Evolutionary conservation across 257 asterid species (phyloP).

Genomic region (Scutellaria minor): DNA sequence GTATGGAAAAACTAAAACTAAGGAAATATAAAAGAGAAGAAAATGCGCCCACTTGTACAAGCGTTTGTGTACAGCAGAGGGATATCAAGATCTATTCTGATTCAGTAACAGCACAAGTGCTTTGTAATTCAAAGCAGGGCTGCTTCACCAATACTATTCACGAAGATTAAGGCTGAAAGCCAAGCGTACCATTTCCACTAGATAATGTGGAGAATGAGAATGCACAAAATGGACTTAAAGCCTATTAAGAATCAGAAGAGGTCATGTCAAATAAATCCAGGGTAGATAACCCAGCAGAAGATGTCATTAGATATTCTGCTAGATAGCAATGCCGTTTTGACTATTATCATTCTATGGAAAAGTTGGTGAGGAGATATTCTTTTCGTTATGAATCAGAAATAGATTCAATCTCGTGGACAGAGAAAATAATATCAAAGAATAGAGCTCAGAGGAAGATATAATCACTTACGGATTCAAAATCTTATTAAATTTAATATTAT

Average conservation of each 20-base stretch:
- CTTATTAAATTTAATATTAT: not conserved
- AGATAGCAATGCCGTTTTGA: not conserved
- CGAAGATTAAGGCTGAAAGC: slow-evolving; percentile 5
- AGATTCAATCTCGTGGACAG: not conserved
- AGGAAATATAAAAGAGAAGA: too few relatives aligned
- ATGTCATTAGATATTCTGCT: not conserved
- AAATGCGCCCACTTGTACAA: not conserved
- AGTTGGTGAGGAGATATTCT: not conserved
- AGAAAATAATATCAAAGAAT: not conserved
- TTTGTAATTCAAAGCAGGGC: slow-evolving; percentile 21
- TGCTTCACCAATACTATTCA: not conserved
- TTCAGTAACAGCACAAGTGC: slow-evolving; percentile 23
- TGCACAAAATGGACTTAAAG: slow-evolving; percentile 5
- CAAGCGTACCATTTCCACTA: slow-evolving; percentile 13
- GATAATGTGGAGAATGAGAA: slow-evolving; percentile 7
- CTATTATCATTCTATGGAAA: not conserved
- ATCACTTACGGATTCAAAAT: not conserved
- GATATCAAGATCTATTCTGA: slow-evolving; percentile 17
- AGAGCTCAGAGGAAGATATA: slow-evolving; percentile 16
- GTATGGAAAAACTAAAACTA: too few relatives aligned
- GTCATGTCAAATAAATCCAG: not conserved
- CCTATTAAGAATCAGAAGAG: slow-evolving; percentile 7
- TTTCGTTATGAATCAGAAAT: slow-evolving; percentile 1
- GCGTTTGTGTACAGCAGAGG: slow-evolving; percentile 10
- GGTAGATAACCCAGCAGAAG: slow-evolving; percentile 6